Conservation (phyloP, 768 basidiomycete species). For the Tricholoma hemisulphureum region DNA sequence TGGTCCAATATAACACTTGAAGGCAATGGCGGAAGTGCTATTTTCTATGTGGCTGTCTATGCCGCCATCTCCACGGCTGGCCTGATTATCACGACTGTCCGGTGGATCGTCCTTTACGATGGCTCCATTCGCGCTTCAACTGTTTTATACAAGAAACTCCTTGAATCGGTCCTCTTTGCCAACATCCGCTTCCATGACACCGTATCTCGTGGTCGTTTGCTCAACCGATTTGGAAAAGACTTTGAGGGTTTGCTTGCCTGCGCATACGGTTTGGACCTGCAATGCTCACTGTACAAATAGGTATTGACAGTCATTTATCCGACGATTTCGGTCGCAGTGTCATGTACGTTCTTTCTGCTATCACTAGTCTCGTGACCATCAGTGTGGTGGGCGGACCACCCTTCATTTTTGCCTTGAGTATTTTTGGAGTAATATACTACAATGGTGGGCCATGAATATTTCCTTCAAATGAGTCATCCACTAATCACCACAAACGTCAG, state of each 20-base stretch:
- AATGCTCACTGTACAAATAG: conserved; percentile 30
- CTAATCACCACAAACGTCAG: conserved; percentile 12
- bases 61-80: conserved; percentile 47
- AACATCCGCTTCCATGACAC: conserved; percentile 94
- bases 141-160: conserved; percentile 69
- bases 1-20: conserved; percentile 56
- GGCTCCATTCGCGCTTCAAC: conserved; percentile 81
- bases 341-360: conserved; percentile 64
- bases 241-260: conserved; percentile 55
- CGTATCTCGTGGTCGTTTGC: conserved; percentile 75
- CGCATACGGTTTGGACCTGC: neutral
- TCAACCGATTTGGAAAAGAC: conserved; percentile 89
- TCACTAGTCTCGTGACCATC: conserved; percentile 71
- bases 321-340: conserved; percentile 85
- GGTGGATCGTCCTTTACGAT: conserved; percentile 73
- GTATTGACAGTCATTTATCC: conserved; percentile 77
- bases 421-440: conserved; percentile 66
- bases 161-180: conserved; percentile 82
- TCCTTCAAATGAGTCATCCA: neutral
- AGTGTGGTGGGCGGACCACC: conserved; percentile 76
- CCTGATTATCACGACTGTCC: conserved; percentile 50
- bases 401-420: conserved; percentile 60
- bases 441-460: conserved; percentile 54
- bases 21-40: conserved; percentile 43
- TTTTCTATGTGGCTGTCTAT: conserved; percentile 72